phyloP scores from a whole-genome alignment of 2,329 filamentous ascomycete species.

The Diaporthe australafricana region DNA sequence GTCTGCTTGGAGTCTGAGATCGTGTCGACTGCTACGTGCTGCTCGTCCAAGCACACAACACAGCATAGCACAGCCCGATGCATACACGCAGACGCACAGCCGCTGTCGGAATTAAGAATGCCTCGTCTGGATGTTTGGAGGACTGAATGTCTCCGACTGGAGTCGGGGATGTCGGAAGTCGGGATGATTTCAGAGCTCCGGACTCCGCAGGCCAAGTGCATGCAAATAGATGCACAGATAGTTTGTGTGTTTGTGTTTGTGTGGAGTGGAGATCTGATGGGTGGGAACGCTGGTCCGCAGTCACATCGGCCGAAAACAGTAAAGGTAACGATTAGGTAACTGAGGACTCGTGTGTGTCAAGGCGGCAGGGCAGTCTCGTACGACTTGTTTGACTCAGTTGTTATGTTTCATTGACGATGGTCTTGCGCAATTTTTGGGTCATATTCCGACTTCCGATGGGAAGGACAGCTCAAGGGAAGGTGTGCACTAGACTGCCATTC shows the following conservation, averaged over 20 bases:
- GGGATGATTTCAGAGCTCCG: slow-evolving; percentile 9
- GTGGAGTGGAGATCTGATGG: neutral
- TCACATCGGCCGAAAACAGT: slow-evolving; percentile 4
- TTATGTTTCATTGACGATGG: neutral
- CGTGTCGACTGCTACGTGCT: neutral
- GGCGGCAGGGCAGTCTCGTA: slow-evolving; percentile 11
- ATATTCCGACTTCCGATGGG: neutral
- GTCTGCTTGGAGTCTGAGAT: slow-evolving; percentile 4
- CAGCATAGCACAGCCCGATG: neutral
- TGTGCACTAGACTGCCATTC: neutral
- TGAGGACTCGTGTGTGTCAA: neutral
- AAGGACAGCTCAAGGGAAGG: neutral
- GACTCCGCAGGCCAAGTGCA: slow-evolving; percentile 14
- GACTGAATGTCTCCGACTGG: neutral
- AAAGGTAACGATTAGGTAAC: neutral
- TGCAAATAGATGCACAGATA: no score
- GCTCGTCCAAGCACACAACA: neutral
- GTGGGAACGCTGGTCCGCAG: neutral
- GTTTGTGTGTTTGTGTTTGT: neutral
- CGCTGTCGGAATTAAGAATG: neutral
- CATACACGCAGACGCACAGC: neutral
- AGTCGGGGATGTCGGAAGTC: slow-evolving; percentile 9
- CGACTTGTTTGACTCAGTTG: slow-evolving; percentile 8
- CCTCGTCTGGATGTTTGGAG: neutral
- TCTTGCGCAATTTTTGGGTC: slow-evolving; percentile 8